A percentile compares a stretch with the other conserved stretches of the same genome.
phyloP scores from a whole-genome alignment of 495 filamentous ascomycete genomes.

The Aspergillus homomorphus region DNA sequence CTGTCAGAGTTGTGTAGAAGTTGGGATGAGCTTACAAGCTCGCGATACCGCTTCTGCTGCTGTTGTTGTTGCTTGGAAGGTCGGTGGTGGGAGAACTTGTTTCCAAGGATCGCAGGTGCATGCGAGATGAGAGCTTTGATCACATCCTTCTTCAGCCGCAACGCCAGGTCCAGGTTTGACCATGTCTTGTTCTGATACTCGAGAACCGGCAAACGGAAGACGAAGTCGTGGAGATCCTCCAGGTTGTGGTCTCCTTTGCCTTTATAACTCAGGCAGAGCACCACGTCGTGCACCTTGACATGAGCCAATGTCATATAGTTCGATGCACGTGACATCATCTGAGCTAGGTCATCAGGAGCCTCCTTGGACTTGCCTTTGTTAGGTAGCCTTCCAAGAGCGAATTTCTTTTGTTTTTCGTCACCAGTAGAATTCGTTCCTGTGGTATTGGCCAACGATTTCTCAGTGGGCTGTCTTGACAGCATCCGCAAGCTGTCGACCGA shows the following conservation, averaged over 20 bases:
- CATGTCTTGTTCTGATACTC: slow-evolving; percentile 98
- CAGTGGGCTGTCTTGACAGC: slow-evolving; percentile 46
- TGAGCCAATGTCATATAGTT: slow-evolving; percentile 97
- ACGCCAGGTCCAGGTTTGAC: slow-evolving; percentile 93
- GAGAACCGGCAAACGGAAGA: slow-evolving; percentile 90
- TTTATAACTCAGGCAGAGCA: slow-evolving; percentile 95
- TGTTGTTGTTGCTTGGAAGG: slow-evolving; percentile 74
- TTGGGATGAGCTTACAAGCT: slow-evolving; percentile 60
- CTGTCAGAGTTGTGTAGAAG: slow-evolving; percentile 53
- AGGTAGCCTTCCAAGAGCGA: slow-evolving; percentile 46
- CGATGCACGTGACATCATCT: slow-evolving; percentile 93
- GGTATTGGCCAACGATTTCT: slow-evolving; percentile 35
- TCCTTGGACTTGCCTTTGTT: slow-evolving; percentile 49
- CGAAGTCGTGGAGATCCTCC: slow-evolving; percentile 94
- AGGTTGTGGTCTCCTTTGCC: slow-evolving; percentile 92
- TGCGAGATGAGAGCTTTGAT: slow-evolving; percentile 93
- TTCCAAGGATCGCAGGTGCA: slow-evolving; percentile 92
- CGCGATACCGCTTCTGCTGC: slow-evolving; percentile 74
- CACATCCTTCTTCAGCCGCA: slow-evolving; percentile 89
- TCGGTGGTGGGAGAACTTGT: slow-evolving; percentile 88
- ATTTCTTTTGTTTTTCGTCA: slow-evolving; percentile 52
- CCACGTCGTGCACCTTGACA: slow-evolving; percentile 90
- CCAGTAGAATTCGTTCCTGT: slow-evolving; percentile 42
- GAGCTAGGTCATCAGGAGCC: slow-evolving; percentile 85
- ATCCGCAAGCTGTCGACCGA: slow-evolving; percentile 65